Conservation (phyloP, 2,329 filamentous ascomycete species). For the Cordyceps militaris region DNA sequence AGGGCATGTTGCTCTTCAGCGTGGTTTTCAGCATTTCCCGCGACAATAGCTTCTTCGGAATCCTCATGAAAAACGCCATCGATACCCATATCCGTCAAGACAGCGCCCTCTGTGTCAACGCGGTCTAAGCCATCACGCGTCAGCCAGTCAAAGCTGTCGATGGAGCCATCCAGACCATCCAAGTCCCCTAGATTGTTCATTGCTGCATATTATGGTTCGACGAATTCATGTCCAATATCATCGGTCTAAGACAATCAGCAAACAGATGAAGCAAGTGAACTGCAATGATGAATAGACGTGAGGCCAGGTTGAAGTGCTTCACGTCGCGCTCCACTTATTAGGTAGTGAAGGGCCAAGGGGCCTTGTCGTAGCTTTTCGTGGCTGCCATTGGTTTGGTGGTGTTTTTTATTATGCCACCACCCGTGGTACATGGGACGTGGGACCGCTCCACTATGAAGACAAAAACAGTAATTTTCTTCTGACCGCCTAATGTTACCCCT, state of each 20-base stretch:
- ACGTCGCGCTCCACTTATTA: slow-evolving; percentile 6
- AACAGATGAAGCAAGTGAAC: neutral
- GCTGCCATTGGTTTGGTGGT: neutral
- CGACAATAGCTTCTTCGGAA: neutral
- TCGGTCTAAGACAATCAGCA: neutral
- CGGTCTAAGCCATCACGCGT: neutral
- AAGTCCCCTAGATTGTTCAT: neutral
- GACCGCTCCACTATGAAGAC: neutral
- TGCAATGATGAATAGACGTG: neutral
- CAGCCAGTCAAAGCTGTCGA: neutral
- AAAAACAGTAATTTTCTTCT: neutral
- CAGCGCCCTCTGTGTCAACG: neutral
- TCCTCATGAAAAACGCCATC: neutral
- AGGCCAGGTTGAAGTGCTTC: neutral
- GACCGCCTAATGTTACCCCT: neutral
- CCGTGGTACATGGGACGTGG: neutral
- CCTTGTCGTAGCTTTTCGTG: neutral
- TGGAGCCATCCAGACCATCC: neutral
- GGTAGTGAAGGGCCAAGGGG: neutral
- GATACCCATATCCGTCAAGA: neutral
- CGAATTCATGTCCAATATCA: neutral
- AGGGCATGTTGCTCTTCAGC: neutral
- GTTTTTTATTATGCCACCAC: neutral
- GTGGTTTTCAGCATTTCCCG: neutral
- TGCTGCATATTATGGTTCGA: neutral